A percentile compares a stretch with the other conserved stretches of the same genome.
Conservation (phyloP, 352 stramenopile species). For the Phytophthora cactorum region DNA sequence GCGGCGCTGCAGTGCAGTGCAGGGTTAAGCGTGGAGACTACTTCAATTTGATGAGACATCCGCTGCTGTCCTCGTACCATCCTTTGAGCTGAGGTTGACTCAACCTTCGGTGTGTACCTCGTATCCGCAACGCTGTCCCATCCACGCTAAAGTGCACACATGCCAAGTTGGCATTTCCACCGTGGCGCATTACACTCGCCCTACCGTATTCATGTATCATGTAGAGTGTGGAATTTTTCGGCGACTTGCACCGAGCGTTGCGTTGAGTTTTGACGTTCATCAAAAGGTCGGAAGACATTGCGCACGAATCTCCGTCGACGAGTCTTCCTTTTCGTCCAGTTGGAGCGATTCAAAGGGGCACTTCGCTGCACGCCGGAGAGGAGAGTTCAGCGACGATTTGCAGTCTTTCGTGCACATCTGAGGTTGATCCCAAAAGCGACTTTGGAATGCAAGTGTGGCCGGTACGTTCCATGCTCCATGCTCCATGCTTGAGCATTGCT, state of each 20-base stretch:
- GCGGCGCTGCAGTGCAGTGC: background rate
- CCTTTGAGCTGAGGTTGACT: background rate
- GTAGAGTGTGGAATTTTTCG: constrained; percentile 15
- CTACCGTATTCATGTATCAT: background rate
- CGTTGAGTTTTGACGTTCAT: constrained; percentile 18
- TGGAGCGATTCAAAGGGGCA: constrained; percentile 5
- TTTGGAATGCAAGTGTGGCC: constrained; percentile 7
- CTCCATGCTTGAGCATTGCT: constrained; percentile 35
- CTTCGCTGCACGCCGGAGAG: constrained; percentile 4
- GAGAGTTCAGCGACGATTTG: constrained; percentile 26
- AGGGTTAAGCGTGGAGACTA: background rate
- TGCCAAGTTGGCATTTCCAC: constrained; percentile 25
- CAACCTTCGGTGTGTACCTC: background rate
- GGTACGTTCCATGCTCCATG: constrained; percentile 27
- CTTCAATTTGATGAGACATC: background rate
- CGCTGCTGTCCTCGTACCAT: background rate
- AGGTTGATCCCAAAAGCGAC: constrained; percentile 20
- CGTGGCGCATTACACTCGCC: constrained; percentile 14
- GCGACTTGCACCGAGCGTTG: background rate
- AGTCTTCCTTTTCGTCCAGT: constrained; percentile 16
- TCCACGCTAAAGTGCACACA: constrained; percentile 11
- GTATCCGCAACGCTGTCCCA: constrained; percentile 3
- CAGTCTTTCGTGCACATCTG: constrained; percentile 35
- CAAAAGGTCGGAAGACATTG: constrained; percentile 19
- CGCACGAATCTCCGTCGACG: constrained; percentile 8